phyloP scores from a whole-genome alignment of 2,329 filamentous ascomycete species.

The Pyrenophora graminea region DNA sequence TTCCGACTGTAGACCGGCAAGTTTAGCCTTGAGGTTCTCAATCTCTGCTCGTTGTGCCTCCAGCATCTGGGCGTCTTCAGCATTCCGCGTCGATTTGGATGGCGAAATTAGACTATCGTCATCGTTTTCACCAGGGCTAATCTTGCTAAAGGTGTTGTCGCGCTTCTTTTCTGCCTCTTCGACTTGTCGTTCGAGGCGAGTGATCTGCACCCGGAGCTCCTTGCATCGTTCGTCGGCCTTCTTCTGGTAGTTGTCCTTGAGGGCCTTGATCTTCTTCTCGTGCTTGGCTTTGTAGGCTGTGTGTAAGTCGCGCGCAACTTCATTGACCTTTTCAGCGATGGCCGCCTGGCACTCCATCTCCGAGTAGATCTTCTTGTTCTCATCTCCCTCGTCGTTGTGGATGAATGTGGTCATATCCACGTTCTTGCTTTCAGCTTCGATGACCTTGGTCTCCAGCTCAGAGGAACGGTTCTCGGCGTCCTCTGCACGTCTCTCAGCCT shows the following conservation, averaged over 20 bases:
- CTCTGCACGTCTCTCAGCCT: constrained; percentile 73
- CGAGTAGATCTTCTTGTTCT: constrained; percentile 44
- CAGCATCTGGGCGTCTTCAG: constrained; percentile 53
- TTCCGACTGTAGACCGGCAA: constrained; percentile 75
- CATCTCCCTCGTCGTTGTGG: constrained; percentile 42
- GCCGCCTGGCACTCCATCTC: constrained; percentile 61
- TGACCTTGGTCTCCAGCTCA: constrained; percentile 61
- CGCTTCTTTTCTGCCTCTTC: constrained; percentile 70
- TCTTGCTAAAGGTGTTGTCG: constrained; percentile 67
- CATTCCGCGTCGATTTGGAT: constrained; percentile 16
- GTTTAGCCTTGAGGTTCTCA: constrained; percentile 71
- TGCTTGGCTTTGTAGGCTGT: constrained; percentile 95
- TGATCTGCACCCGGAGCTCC: constrained; percentile 74
- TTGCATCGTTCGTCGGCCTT: constrained; percentile 87
- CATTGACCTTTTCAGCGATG: constrained; percentile 87
- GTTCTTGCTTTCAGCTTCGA: constrained; percentile 67
- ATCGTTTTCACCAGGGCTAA: constrained; percentile 37
- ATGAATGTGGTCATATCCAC: constrained; percentile 68
- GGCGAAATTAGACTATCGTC: constrained; percentile 9
- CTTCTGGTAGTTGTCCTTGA: constrained; percentile 80
- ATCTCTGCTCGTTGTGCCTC: constrained; percentile 71
- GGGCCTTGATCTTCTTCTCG: constrained; percentile 88
- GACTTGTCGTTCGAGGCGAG: constrained; percentile 72
- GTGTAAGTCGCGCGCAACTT: constrained; percentile 77
- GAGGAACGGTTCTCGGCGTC: constrained; percentile 76